These are phyloP conservation scores for Fusarium zealandicum DNA, from an alignment of 2,329 filamentous ascomycete genomes.

Conservation along the genomic window DNA sequence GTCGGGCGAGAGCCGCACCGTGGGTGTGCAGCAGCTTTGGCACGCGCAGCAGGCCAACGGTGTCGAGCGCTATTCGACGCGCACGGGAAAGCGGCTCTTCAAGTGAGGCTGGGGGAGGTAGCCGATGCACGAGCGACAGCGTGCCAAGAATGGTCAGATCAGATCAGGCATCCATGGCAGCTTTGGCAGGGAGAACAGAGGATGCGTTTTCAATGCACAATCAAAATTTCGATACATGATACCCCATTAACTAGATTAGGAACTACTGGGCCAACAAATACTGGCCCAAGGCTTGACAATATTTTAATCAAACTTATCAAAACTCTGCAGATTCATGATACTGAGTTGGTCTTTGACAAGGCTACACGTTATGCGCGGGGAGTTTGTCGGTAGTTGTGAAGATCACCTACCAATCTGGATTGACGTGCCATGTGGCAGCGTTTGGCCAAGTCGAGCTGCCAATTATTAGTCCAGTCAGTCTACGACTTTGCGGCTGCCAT, in stretches of 20 bases:
- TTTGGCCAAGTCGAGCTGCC: background rate
- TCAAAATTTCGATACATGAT: slow-evolving; percentile 12
- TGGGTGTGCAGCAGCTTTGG: slow-evolving; percentile 67
- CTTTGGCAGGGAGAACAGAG: background rate
- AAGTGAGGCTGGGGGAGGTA: slow-evolving; percentile 47
- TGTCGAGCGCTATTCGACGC: slow-evolving; percentile 64
- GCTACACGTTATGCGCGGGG: slow-evolving; percentile 4
- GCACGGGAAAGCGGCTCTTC: slow-evolving; percentile 62
- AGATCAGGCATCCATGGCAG: background rate
- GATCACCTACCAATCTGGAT: slow-evolving; percentile 11
- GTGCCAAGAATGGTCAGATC: slow-evolving; percentile 1
- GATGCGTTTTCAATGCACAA: background rate
- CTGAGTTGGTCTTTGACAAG: too few relatives aligned
- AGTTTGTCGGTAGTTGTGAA: slow-evolving; percentile 23
- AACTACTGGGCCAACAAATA: slow-evolving; percentile 7
- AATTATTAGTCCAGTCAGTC: background rate
- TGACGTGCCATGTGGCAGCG: slow-evolving; percentile 1
- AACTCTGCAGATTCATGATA: background rate
- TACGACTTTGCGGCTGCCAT: slow-evolving; percentile 12
- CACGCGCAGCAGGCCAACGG: slow-evolving; percentile 67
- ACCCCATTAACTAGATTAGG: slow-evolving; percentile 23
- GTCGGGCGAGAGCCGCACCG: slow-evolving; percentile 67
- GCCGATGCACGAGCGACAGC: background rate
- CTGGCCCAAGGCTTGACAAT: background rate
- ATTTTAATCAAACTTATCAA: too few relatives aligned